Percentiles rank a stretch among this genome's conserved stretches.
Conservation (phyloP, 2,329 filamentous ascomycete genomes). For the Clarireedia homoeocarpa region DNA sequence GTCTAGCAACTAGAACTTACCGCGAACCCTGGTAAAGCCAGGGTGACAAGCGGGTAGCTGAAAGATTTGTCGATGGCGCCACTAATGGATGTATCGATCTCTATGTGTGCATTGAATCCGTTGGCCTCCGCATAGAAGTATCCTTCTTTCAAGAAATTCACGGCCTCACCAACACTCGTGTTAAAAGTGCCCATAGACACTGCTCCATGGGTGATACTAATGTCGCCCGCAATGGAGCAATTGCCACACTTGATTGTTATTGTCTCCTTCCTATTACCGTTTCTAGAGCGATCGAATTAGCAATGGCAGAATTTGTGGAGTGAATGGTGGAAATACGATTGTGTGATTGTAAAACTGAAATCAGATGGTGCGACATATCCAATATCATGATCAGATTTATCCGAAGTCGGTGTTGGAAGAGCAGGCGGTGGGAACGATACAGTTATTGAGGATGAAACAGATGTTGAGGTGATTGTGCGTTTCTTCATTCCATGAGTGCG, state of each 20-base stretch:
- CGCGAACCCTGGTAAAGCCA: conserved; percentile 1
- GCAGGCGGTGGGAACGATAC: neutral
- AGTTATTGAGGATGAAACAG: neutral
- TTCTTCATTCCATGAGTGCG: conserved; percentile 2
- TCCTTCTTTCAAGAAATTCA: conserved; percentile 3
- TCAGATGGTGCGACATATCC: neutral
- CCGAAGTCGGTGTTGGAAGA: neutral
- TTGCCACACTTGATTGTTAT: conserved; percentile 1
- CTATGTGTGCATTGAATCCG: conserved; percentile 5
- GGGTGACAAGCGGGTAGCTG: neutral
- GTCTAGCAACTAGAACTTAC: neutral
- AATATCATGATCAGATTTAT: neutral
- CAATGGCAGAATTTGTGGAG: neutral
- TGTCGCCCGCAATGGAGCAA: neutral
- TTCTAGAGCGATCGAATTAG: neutral
- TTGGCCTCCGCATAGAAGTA: neutral
- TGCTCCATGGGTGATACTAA: neutral
- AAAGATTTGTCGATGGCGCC: neutral
- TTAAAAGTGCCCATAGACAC: neutral
- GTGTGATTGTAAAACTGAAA: neutral
- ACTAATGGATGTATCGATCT: neutral
- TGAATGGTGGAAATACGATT: neutral
- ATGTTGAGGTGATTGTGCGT: neutral
- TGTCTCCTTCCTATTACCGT: neutral
- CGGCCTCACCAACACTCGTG: neutral